These are phyloP conservation scores for Populus simonii DNA, from an alignment of 345 rosid genomes.

Conservation along the genomic window DNA sequence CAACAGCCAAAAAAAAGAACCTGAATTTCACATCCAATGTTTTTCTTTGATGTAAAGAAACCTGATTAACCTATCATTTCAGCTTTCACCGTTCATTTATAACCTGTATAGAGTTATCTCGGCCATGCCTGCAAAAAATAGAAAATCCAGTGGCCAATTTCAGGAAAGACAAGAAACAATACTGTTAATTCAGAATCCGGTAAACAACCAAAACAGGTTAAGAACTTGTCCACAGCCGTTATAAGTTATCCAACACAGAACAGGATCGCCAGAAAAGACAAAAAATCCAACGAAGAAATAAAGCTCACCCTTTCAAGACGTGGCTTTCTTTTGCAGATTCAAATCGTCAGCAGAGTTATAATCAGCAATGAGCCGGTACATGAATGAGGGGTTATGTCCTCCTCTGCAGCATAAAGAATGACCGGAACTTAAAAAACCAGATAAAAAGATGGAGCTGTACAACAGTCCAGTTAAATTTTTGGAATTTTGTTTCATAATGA, in stretches of 20 bases:
- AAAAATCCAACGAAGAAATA: not conserved
- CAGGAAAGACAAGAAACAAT: not conserved
- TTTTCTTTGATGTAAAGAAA: not conserved
- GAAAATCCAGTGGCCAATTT: not conserved
- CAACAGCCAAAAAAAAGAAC: not conserved
- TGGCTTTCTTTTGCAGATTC: not conserved
- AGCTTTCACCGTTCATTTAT: not conserved
- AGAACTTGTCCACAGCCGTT: not conserved
- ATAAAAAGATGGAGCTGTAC: not conserved
- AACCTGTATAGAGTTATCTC: not conserved
- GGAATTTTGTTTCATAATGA: not conserved
- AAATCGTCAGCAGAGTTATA: slow-evolving; percentile 1
- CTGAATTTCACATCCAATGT: not conserved
- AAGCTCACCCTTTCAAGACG: not conserved
- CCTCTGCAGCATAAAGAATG: slow-evolving; percentile 1
- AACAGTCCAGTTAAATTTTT: not conserved
- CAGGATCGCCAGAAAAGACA: not conserved
- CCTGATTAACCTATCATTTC: not conserved
- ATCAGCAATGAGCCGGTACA: not conserved
- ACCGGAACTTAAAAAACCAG: not conserved
- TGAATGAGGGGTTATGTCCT: not conserved
- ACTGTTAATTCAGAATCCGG: not conserved
- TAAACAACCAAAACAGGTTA: not conserved
- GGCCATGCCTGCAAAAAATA: not conserved
- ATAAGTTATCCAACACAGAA: not conserved